Evolutionary conservation across 208 protist species (phyloP).

Genomic region (Entamoeba histolytica): DNA sequence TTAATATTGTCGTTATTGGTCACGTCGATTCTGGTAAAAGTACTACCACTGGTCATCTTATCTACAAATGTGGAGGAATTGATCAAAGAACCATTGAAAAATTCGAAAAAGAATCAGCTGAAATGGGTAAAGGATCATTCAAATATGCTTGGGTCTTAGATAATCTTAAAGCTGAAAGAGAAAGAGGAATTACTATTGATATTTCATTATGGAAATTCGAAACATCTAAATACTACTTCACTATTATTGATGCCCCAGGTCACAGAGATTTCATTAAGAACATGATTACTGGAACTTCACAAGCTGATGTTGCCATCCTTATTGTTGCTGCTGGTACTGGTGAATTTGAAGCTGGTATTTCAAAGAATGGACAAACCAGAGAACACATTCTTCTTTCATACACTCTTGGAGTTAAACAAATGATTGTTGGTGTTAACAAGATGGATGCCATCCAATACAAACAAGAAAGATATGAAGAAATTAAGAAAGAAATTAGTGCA

Average conservation of each 20-base stretch:
- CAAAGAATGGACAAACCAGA: slow-evolving; percentile 45
- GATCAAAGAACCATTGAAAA: slow-evolving; percentile 1
- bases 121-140: slow-evolving; percentile 58
- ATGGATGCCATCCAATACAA: slow-evolving; percentile 36
- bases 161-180: slow-evolving; percentile 90
- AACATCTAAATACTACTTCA: slow-evolving; percentile 84
- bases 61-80: slow-evolving; percentile 22
- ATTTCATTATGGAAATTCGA: slow-evolving; percentile 87
- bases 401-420: slow-evolving; percentile 41
- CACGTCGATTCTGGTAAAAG: slow-evolving; percentile 12
- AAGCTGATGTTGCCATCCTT: slow-evolving; percentile 61
- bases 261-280: slow-evolving; percentile 99
- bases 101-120: not conserved
- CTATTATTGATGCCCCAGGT: slow-evolving; percentile 96
- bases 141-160: slow-evolving; percentile 89
- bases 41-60: slow-evolving; percentile 21
- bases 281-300: slow-evolving; percentile 92
- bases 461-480: slow-evolving; percentile 60
- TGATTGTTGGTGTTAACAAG: slow-evolving; percentile 65
- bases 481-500: slow-evolving; percentile 25
- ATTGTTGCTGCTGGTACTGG: slow-evolving; percentile 53
- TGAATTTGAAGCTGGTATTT: slow-evolving; percentile 61
- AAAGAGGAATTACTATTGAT: slow-evolving; percentile 96
- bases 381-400: not conserved
- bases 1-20: slow-evolving; percentile 1